These are phyloP conservation scores for Apophysomyces elegans DNA, from an alignment of 371 early-diverging fungal genomes.

Conservation along the genomic window DNA sequence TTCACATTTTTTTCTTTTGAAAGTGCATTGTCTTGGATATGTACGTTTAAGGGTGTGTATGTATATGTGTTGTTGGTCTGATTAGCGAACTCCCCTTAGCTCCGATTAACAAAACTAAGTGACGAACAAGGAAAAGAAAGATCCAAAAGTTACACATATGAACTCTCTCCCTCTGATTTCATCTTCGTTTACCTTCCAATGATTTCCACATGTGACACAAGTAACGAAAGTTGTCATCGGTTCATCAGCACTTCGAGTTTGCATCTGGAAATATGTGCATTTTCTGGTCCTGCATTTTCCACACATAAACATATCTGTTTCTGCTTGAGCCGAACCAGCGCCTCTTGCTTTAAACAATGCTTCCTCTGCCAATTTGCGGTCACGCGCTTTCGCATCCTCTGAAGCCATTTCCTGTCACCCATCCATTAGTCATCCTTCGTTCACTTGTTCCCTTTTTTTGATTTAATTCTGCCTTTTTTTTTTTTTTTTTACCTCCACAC, in stretches of 20 bases:
- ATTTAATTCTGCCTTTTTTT: neutral
- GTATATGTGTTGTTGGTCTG: neutral
- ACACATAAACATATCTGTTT: conserved; percentile 95
- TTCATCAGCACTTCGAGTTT: conserved; percentile 96
- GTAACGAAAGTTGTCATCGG: conserved; percentile 97
- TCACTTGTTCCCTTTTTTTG: neutral
- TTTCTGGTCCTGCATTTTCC: conserved; percentile 92
- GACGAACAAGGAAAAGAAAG: neutral
- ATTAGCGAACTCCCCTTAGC: neutral
- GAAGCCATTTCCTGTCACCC: conserved; percentile 82
- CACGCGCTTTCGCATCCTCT: conserved; percentile 75
- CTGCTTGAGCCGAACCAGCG: conserved; percentile 79
- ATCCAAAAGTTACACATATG: neutral
- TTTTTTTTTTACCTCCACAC: conserved; percentile 55
- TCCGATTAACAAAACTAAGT: conserved; percentile 3
- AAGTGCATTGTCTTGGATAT: neutral
- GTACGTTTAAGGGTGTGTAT: too few species aligned
- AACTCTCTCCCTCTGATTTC: neutral
- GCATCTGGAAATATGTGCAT: conserved; percentile 96
- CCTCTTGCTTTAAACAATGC: conserved; percentile 82
- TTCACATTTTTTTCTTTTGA: neutral
- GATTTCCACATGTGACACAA: conserved; percentile 82
- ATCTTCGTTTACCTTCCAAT: conserved; percentile 70
- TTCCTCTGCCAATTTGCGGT: conserved; percentile 72
- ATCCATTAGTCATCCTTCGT: conserved; percentile 1